These are phyloP conservation scores for Globisporangium rhizosaccharum DNA, from an alignment of 352 stramenopile genomes.

Conservation along the genomic window DNA sequence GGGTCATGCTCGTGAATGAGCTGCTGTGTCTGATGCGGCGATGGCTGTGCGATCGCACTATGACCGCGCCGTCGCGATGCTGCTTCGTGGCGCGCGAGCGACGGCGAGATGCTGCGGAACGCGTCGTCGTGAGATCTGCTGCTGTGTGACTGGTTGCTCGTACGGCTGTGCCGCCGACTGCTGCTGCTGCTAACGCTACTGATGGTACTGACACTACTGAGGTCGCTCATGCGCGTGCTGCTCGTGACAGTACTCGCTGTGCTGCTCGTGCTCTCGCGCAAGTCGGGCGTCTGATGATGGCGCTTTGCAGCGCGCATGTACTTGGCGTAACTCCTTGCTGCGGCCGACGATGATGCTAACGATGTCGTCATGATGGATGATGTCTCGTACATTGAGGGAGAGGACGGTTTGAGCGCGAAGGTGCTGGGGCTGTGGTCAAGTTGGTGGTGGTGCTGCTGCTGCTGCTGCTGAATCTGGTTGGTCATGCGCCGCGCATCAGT, in stretches of 20 bases:
- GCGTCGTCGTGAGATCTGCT: constrained; percentile 1
- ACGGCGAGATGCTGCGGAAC: constrained; percentile 8
- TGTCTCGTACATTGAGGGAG: neutral
- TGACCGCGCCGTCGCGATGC: constrained; percentile 8
- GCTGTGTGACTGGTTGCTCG: neutral
- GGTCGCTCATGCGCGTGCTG: constrained; percentile 13
- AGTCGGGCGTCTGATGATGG: neutral
- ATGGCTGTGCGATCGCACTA: constrained; percentile 1
- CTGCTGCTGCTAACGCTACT: constrained; percentile 4
- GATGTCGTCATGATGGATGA: neutral
- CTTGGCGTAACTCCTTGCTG: constrained; percentile 6
- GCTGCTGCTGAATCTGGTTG: neutral
- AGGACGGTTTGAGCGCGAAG: neutral
- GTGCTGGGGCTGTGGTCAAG: neutral
- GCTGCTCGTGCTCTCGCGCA: constrained; percentile 11
- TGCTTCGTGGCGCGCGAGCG: constrained; percentile 16
- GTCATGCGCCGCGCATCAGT: neutral
- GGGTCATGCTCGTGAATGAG: constrained; percentile 7
- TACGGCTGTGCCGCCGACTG: neutral
- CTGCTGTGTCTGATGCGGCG: neutral
- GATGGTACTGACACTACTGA: constrained; percentile 1
- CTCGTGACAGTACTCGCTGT: constrained; percentile 16
- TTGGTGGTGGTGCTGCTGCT: neutral
- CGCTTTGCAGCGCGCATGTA: constrained; percentile 11
- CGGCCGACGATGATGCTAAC: neutral